Evolutionary conservation across 345 rosid species (phyloP), one percentile per base, ranked within the genome.

Genomic region (Toxicodendron radicans): DNA sequence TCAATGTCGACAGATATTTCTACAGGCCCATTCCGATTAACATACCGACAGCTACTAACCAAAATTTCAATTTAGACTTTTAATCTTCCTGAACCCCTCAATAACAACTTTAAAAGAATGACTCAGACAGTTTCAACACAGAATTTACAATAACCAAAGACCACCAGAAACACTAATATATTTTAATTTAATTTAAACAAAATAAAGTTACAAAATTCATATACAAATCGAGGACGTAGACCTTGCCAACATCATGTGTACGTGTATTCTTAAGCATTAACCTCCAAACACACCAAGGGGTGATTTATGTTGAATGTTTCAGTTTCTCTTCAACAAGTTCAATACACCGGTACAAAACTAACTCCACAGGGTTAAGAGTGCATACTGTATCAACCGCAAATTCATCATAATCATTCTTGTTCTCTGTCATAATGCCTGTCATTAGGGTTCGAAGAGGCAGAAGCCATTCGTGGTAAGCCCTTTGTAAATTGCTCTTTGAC

Each of bases 291-390:
- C 23, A n/a, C n/a, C n/a, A 24, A 27, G 30, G 59, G 60, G 5
- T 17, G 3, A 61, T 12, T 58, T 21, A 67, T 3, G 69, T 45
- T 62, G 54, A 58, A 58, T 57, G 60, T 68, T 82, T 83, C 79
- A 92, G 48, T 67, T 69, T 89, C 68, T 85, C 93, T 83, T 93
- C 98, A 4, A 91, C 91, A 52, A 95, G 98, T 76, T 91, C 98
- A 23, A 93, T 90, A 78, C 99, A 95, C 13, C 91, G 89, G 68
- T 89, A 87, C 43, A 95, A 76, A 73, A 93, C 98, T 45, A 87
- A 12, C 79, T 89, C 94, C 20, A 93, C 71, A 10, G 91, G 94
- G 81, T 89, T 87, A 43, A 93, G 80, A 66, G 86, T 72, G 58
- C 89, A 81, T 14, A 74, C 48, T n/a, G 75, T 5, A 32, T 80